Evolutionary conservation across 1,139 yeast species (phyloP), one percentile per base, ranked within the genome.

Genomic region (Torulaspora globosa): DNA sequence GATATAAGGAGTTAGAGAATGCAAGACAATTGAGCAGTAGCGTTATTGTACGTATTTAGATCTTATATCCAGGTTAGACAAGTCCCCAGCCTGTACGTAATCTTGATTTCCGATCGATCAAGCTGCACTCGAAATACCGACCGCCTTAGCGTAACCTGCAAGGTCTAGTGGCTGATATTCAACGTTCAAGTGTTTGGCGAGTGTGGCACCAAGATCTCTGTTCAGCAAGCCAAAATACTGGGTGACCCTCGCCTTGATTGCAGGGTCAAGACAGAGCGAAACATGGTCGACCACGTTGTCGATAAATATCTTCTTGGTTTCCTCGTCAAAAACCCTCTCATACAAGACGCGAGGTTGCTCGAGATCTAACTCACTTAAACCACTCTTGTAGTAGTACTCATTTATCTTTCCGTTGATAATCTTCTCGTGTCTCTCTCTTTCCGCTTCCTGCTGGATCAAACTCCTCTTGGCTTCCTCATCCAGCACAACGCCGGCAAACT

Each of bases 261-360:
- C 49, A 10, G 61, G 60, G 35, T 57, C 54, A 11, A 60, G 50
- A 31, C 68, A 63, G 28, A 60, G 61, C 7, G 68, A 58, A 7
- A 74, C 75, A 49, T 71, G 75, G 18, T 69, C 71, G n/a, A 67
- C 66, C 30, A 73, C 59, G 45, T 70, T 71, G 33, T 66, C 62
- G 30, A 71, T 59, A 50, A 73, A 64, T 36, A 61, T 64, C 39
- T 60, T 51, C 55, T 65, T 68, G 26, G 61, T 65, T 9, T 59
- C 62, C 9, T 61, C 70, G 46, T 49, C 57, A 52, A 53, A 72
- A 1, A 73, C 74, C 43, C 66, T 67, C 39, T 65, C 66, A 51
- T 71, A 73, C 51, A 73, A 58, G 0, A 56, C 66, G 55, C 76
- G 65, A 41, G 77, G 76, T 51, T 73, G 77, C 49, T 72, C 76